Conservation (phyloP, 75 land plant genomes). For the Picea glauca region DNA sequence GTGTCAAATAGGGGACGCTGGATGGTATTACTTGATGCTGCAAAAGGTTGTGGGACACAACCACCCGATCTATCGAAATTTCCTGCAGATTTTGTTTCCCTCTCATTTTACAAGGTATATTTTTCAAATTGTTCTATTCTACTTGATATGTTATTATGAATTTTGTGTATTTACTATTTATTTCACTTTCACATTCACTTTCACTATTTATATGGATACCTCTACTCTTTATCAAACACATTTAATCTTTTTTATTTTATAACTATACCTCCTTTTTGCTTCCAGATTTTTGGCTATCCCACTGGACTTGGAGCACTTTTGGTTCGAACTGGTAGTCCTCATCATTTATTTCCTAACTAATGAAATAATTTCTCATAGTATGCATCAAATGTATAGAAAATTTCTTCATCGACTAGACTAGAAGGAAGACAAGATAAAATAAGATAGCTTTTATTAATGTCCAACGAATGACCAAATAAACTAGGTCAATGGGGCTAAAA, state of each 20-base stretch:
- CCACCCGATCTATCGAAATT: slow-evolving; percentile 78
- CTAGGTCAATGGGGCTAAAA: too few relatives aligned
- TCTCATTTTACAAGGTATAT: slow-evolving; percentile 94
- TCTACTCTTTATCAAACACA: not conserved
- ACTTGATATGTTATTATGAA: not conserved
- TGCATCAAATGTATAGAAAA: not conserved
- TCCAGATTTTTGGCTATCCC: slow-evolving; percentile 94
- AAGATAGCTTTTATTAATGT: too few relatives aligned
- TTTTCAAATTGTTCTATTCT: not conserved
- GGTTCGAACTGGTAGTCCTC: slow-evolving; percentile 60
- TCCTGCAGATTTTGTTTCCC: slow-evolving; percentile 85
- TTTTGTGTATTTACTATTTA: not conserved
- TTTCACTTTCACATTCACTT: not conserved
- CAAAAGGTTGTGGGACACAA: slow-evolving; percentile 84
- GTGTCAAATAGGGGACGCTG: slow-evolving; percentile 61
- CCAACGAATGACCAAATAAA: too few relatives aligned
- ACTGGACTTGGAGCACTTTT: slow-evolving; percentile 96
- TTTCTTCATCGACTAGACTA: not conserved
- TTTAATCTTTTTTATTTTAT: not conserved
- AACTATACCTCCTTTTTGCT: not conserved
- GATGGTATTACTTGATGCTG: slow-evolving; percentile 96
- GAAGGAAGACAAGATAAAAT: not conserved
- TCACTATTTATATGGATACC: not conserved
- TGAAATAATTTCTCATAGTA: not conserved
- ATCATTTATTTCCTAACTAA: not conserved